Evolutionary conservation across 2,329 filamentous ascomycete species (phyloP), one percentile per base, ranked within the genome.

Genomic region (Acrocalymma vagum): DNA sequence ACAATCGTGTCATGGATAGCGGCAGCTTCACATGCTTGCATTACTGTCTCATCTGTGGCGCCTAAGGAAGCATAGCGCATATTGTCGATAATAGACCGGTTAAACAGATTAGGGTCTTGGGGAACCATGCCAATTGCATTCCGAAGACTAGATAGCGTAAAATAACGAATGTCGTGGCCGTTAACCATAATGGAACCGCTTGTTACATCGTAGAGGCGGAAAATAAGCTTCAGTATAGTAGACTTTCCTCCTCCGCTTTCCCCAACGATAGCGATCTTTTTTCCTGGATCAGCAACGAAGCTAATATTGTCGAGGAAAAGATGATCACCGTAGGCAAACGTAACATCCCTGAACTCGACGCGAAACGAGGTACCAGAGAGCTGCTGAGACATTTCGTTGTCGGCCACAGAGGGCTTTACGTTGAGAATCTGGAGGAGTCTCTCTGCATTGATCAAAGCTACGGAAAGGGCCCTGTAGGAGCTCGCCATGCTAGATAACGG

Each of bases 1-100:
- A 77, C 54, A 39, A 86, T 84, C 47, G 81, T 81, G 34, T 85
- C 78, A 59, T 87, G 83, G 13, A 87, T 79, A 1, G 76, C 74
- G 2, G 82, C 83, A 0, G 76, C 75, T 40, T 73, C 75, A 59
- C 82, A 85, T 1, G 82, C 84, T 3, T 75, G 75, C 31, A 77
- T 69, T 22, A 84, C 73, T 26, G 86, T 78, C 10, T 76, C 75
- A 28, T 83, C 76, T 0, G 77, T 80, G 1, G 83, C 82, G 9
- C 74, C 71, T 2, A 78, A 73, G 6, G 76, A 74, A 2, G 80
- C 81, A 61, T 86, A 86, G 3, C 76, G 74, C 17, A 87, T 66
- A 55, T 86, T 87, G 16, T 85, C 78, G 60, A 83, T 72, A 25
- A 87, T 76, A 0, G 80, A 79, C 10, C 76, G 73, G 55, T 86